Evolutionary conservation across 169 alveolate species (phyloP).

Genomic region (Pseudocohnilembus persalinus): DNA sequence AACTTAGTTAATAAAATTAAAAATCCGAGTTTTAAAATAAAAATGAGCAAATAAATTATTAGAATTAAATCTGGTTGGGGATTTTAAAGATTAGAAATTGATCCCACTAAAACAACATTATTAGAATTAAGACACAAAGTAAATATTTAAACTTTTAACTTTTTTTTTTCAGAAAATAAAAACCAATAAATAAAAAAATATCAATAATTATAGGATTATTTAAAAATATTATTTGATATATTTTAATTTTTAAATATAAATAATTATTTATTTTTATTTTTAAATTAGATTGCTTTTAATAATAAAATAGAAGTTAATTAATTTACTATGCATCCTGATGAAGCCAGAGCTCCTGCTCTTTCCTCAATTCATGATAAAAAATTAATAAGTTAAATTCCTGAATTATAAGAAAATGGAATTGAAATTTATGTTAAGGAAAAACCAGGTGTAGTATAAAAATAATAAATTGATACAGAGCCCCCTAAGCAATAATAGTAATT

Average conservation of each 20-base stretch:
- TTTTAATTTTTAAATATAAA: no score
- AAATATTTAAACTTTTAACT: no score
- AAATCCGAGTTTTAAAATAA: background rate
- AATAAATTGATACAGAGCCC: background rate
- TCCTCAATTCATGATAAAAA: background rate
- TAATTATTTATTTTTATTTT: no score
- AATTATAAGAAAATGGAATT: constrained; percentile 4
- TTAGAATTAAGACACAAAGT: background rate
- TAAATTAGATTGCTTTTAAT: background rate
- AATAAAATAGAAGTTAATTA: background rate
- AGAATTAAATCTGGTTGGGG: background rate
- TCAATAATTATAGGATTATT: no score
- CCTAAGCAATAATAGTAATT: background rate
- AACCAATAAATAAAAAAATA: no score
- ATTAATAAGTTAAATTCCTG: background rate
- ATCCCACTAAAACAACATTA: background rate
- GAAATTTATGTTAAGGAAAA: constrained; percentile 10
- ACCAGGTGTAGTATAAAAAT: background rate
- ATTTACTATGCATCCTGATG: background rate
- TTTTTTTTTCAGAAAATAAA: no score
- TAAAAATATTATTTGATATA: no score
- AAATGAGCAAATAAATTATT: background rate
- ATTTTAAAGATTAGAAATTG: background rate
- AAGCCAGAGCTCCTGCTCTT: background rate
- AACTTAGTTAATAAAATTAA: no score